Conservation (phyloP, 495 filamentous ascomycete species). For the Chaetomium tenue region DNA sequence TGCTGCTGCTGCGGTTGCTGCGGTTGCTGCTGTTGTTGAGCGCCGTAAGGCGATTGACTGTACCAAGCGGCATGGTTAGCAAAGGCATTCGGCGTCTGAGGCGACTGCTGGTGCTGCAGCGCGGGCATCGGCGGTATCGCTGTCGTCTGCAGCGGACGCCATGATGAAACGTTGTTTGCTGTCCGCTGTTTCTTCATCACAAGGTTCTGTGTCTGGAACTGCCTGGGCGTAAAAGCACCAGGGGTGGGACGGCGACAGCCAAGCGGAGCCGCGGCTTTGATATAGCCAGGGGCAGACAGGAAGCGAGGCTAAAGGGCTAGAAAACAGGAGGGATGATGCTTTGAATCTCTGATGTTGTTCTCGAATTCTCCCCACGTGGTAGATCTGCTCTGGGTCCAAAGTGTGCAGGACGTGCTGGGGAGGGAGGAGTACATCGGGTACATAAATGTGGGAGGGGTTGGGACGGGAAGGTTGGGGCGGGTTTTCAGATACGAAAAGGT, state of each 20-base stretch:
- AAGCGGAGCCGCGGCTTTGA: conserved; percentile 5
- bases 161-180: conserved; percentile 34
- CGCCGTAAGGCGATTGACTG: conserved; percentile 33
- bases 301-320: conserved; percentile 18
- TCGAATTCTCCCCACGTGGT: conserved; percentile 21
- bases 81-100: conserved; percentile 28
- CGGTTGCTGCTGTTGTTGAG: conserved; percentile 33
- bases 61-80: conserved; percentile 39
- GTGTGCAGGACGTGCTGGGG: conserved; percentile 30
- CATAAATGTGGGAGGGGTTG: conserved; percentile 32
- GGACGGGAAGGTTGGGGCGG: conserved; percentile 21
- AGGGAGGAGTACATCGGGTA: conserved; percentile 38
- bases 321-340: conserved; percentile 17
- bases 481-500: conserved; percentile 40
- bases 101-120: conserved; percentile 29
- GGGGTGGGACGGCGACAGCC: conserved; percentile 26
- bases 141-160: conserved; percentile 37
- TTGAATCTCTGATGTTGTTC: conserved; percentile 10
- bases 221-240: conserved; percentile 35
- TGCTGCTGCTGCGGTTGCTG: conserved; percentile 33
- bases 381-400: conserved; percentile 30
- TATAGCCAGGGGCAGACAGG: conserved; percentile 1
- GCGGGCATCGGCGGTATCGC: conserved; percentile 38
- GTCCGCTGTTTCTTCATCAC: conserved; percentile 40
- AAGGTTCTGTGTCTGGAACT: conserved; percentile 27